Conservation (phyloP, 2,329 filamentous ascomycete genomes). For the Botryotinia calthae region DNA sequence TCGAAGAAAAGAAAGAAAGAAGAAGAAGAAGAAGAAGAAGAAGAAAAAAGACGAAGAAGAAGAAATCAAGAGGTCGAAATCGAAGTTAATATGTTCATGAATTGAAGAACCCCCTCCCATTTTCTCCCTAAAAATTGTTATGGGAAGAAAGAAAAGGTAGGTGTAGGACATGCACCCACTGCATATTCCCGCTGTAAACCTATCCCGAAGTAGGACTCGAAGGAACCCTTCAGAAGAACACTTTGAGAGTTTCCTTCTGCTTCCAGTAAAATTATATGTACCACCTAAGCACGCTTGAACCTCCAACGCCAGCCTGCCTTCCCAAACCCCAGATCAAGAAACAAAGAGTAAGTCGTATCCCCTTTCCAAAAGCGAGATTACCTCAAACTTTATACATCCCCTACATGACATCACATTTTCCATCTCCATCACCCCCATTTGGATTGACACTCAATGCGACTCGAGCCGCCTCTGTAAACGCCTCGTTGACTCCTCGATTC, state of each 20-base stretch:
- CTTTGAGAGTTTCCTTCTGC: background rate
- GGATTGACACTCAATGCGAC: conserved; percentile 78
- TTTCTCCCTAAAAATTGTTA: too few relatives aligned
- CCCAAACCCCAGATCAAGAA: background rate
- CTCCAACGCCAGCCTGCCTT: conserved; percentile 8
- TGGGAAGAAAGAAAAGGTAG: background rate
- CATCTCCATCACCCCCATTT: conserved; percentile 55
- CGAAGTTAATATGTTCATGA: conserved; percentile 12
- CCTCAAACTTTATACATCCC: background rate
- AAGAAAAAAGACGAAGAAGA: background rate
- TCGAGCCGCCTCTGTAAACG: conserved; percentile 94
- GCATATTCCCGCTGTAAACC: background rate
- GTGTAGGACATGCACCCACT: background rate
- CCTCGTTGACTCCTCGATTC: conserved; percentile 96
- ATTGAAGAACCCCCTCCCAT: background rate
- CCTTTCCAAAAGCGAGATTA: background rate
- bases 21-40: background rate
- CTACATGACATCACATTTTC: conserved; percentile 61
- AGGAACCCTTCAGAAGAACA: background rate
- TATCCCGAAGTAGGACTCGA: background rate
- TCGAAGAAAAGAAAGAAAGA: background rate
- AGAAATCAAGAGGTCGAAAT: background rate
- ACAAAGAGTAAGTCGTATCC: background rate
- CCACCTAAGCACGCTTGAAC: background rate
- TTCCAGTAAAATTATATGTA: background rate